Evolutionary conservation across 1,284 basidiomycete genomes (phyloP), one percentile per base, ranked within the genome.

Genomic region (Austroboletus rostrupii): DNA sequence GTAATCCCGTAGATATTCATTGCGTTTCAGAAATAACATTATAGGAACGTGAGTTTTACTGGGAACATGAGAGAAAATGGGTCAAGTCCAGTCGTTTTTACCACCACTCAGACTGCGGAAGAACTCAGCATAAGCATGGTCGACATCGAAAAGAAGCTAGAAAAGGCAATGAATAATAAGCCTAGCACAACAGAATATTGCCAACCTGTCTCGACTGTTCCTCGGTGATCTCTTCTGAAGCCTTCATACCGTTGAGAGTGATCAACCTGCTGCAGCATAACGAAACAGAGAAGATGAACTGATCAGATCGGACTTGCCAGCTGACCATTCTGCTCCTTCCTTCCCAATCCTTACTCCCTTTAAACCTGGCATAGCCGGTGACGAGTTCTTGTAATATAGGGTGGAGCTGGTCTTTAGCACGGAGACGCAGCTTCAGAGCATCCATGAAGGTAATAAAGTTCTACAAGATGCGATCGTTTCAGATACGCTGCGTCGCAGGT

Each of bases 361-460:
- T 94, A 72, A 97, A 97, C 45, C 90, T 78, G 3, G 92, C 89
- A 67, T 93, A 96, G 7, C 91, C 87, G 2, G 88, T 90, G 62
- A 98, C 94, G 9, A 99, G 81, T 57, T 97, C 95, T 59, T 96
- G 92, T 41, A 99, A 68, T 55, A 97, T 85, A 0, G 95, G 95
- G 67, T 98, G 96, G 10, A 99, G 75, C 65, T 98, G 94, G 66
- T 99, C 97, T 67, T 99, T 99, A 3, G 97, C 95, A 31, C 92
- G 81, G 63, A 98, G 74, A 37, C 90, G 86, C 52, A 98, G 77
- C 66, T 96, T 96, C 43, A 98, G 78, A 1, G 95, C 96, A 62
- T 99, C 96, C 92, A 98, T 97, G 59, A 99, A 95, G 0, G 96
- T 98, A 61, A 99, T 99, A 60, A 98, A 99, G 64, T 85, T 90